phyloP scores from a whole-genome alignment of 2,329 filamentous ascomycete genomes.

The Falciphora oryzae region DNA sequence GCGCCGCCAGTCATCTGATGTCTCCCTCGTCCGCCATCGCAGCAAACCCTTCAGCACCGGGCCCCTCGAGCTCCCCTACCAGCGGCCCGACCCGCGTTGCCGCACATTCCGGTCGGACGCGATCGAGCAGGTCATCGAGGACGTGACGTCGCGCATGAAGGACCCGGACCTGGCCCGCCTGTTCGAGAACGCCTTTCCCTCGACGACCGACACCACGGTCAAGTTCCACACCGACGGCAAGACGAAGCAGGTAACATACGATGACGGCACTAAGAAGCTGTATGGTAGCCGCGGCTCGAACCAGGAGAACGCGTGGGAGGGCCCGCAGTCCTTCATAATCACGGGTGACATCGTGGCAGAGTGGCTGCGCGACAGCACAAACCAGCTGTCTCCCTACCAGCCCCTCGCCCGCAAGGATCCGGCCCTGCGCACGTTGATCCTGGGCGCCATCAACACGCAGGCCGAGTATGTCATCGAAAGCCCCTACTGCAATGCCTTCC shows the following conservation, averaged over 20 bases:
- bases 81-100: conserved; percentile 74
- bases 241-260: conserved; percentile 25
- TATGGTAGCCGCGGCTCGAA: conserved; percentile 24
- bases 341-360: conserved; percentile 89
- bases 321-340: conserved; percentile 85
- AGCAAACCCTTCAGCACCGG: conserved; percentile 78
- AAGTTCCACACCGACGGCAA: conserved; percentile 72
- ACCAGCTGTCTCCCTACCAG: conserved; percentile 90
- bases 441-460: conserved; percentile 42
- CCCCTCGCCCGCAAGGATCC: conserved; percentile 74
- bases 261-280: conserved; percentile 19
- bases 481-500: conserved; percentile 98
- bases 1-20: not conserved
- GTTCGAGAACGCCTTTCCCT: conserved; percentile 94
- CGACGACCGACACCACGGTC: conserved; percentile 83
- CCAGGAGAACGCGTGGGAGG: conserved; percentile 66
- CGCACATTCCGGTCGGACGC: conserved; percentile 83
- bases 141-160: conserved; percentile 72
- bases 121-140: conserved; percentile 81
- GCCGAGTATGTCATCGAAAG: conserved; percentile 89
- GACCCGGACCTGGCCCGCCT: conserved; percentile 85
- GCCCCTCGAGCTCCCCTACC: conserved; percentile 73
- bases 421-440: conserved; percentile 54
- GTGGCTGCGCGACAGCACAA: conserved; percentile 87
- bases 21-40: not conserved